These are phyloP conservation scores for Ascodesmis nigricans DNA, from an alignment of 495 filamentous ascomycete genomes.

Conservation along the genomic window DNA sequence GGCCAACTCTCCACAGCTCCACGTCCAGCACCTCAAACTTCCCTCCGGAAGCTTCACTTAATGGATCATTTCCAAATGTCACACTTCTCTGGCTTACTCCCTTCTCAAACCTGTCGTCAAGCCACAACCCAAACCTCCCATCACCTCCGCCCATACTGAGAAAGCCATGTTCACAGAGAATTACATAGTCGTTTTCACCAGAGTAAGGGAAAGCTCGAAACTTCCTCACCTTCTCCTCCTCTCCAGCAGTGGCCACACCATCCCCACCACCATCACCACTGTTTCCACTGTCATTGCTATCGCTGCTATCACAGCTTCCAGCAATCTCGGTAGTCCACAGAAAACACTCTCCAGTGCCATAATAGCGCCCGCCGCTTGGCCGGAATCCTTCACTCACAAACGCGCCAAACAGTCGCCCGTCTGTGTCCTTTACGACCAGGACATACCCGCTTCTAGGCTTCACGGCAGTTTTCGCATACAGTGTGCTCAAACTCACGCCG, in stretches of 20 bases:
- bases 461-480: conserved; percentile 45
- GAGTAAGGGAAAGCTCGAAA: conserved; percentile 97
- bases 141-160: conserved; percentile 74
- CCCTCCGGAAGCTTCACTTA: conserved; percentile 70
- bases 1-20: conserved; percentile 70
- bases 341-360: conserved; percentile 92
- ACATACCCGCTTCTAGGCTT: conserved; percentile 53
- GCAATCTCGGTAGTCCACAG: conserved; percentile 66
- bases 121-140: conserved; percentile 80
- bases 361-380: conserved; percentile 32
- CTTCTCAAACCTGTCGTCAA: conserved; percentile 68
- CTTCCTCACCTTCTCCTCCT: conserved; percentile 30
- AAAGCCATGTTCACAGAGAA: conserved; percentile 73
- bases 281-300: background rate
- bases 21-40: conserved; percentile 86
- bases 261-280: too few species aligned
- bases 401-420: conserved; percentile 85
- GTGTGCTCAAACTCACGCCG: conserved; percentile 63
- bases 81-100: conserved; percentile 61
- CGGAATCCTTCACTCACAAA: conserved; percentile 58
- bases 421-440: conserved; percentile 59
- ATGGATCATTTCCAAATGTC: conserved; percentile 85
- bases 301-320: too few species aligned
- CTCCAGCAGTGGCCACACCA: background rate
- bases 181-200: conserved; percentile 89